Evolutionary conservation across 2,329 filamentous ascomycete species (phyloP), one percentile per base, ranked within the genome.

Genomic region (Penicillium decumbens): DNA sequence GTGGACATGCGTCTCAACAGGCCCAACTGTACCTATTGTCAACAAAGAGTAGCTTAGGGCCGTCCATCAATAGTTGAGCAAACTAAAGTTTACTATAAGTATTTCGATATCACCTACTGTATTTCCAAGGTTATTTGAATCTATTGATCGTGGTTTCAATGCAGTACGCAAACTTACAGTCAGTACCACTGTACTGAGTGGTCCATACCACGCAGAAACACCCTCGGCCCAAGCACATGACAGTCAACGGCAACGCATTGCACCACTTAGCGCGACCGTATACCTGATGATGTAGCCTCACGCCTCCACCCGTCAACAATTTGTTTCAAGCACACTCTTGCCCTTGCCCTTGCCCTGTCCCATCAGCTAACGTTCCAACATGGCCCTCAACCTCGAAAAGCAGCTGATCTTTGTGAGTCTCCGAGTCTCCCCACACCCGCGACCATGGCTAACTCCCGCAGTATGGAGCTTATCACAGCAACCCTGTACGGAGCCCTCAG

Each of bases 391-490:
- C 62, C 76, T 85, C 18, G 82, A 85, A 69, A 84, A 82, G 68
- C 82, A 85, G 69, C 73, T 85, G 54, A 76, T 80, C 57, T 85
- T 85, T 65, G 82, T 85, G 76, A 68, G 82, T 67, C 38, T 33
- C 25, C 45, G 65, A 51, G 43, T 40, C 48, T 51, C 33, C 47
- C 42, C 27, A 39, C 20, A 43, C 38, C 32, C 13, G 12, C 25
- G 24, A 43, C 39, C 15, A 42, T 44, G 51, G 55, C 58, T 58
- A 55, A 61, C 53, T 40, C 59, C 41, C 45, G 57, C 43, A 85
- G 82, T 85, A 85, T 75, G 82, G 82, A 57, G 75, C 80, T 56
- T 85, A 85, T 63, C 82, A 85, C 63, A 80, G 82, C 63, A 77
- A 85, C 63, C 75, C 80, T 51, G 82, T 85, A 75, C 49, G 72